These are phyloP conservation scores for Aspergillus nidulans DNA, from an alignment of 495 filamentous ascomycete species.

Conservation along the genomic window DNA sequence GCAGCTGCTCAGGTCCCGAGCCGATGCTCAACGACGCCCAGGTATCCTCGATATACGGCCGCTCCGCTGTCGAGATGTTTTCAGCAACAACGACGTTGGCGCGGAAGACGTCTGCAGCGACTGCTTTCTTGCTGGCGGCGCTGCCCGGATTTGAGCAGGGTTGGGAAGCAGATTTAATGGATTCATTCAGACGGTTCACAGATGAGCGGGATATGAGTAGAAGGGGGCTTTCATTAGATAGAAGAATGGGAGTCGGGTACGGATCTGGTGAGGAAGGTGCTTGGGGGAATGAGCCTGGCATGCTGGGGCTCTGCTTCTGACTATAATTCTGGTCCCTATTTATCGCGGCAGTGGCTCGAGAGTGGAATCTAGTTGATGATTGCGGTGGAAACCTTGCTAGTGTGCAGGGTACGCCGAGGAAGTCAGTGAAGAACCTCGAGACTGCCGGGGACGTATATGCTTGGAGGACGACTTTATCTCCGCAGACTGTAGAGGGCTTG, in stretches of 20 bases:
- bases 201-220: constrained; percentile 77
- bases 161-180: constrained; percentile 51
- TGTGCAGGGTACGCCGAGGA: constrained; percentile 70
- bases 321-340: background rate
- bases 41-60: constrained; percentile 52
- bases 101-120: constrained; percentile 69
- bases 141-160: constrained; percentile 19
- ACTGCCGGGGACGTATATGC: constrained; percentile 61
- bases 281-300: constrained; percentile 57
- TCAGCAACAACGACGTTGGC: constrained; percentile 77
- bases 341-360: background rate
- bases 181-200: constrained; percentile 67
- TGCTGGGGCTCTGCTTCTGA: constrained; percentile 32
- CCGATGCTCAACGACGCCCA: constrained; percentile 41
- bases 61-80: constrained; percentile 42
- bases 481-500: constrained; percentile 65
- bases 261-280: constrained; percentile 35
- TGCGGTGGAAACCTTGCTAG: constrained; percentile 73
- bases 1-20: constrained; percentile 22
- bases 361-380: constrained; percentile 60
- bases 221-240: constrained; percentile 92
- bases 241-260: constrained; percentile 53
- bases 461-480: constrained; percentile 64
- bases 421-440: constrained; percentile 67
- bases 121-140: constrained; percentile 40